A percentile compares a stretch with the other conserved stretches of the same genome.
These are phyloP conservation scores for Oidiodendron maius DNA, from an alignment of 495 filamentous ascomycete species.

Conservation along the genomic window DNA sequence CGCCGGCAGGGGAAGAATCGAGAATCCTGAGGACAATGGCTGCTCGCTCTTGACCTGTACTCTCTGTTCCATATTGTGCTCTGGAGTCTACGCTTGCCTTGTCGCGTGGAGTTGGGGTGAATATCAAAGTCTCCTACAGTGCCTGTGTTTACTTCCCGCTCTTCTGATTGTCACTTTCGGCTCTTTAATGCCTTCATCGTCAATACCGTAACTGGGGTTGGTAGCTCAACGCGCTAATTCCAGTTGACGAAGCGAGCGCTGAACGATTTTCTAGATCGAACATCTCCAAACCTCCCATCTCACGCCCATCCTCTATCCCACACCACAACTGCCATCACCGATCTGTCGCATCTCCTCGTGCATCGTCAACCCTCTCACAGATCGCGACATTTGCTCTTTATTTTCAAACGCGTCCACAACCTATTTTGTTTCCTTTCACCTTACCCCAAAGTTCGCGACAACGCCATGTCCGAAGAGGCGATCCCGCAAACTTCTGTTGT, in stretches of 20 bases:
- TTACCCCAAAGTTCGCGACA: conserved; percentile 13
- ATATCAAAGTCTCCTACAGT: background rate
- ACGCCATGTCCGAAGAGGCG: conserved; percentile 19
- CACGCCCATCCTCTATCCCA: conserved; percentile 3
- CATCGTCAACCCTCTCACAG: conserved; percentile 2
- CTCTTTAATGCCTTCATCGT: background rate
- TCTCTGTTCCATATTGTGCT: background rate
- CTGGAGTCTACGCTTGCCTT: background rate
- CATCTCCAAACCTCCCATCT: background rate
- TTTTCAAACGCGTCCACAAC: conserved; percentile 14
- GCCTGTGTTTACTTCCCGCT: background rate
- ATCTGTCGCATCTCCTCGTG: conserved; percentile 14
- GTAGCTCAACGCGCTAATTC: background rate
- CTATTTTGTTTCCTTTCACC: conserved; percentile 1
- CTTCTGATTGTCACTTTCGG: background rate
- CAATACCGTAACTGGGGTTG: conserved; percentile 1
- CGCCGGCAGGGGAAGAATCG: too few species aligned
- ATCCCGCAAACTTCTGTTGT: conserved; percentile 12
- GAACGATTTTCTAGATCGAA: conserved; percentile 4
- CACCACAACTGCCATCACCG: conserved; percentile 9
- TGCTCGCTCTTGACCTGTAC: conserved; percentile 7
- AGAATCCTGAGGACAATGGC: too few species aligned
- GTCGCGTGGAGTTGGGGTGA: background rate
- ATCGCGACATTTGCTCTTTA: conserved; percentile 7
- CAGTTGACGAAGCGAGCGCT: background rate